Percentiles rank a stretch among this genome's conserved stretches.
phyloP scores from a whole-genome alignment of 495 filamentous ascomycete species.

The Neurospora sp. region DNA sequence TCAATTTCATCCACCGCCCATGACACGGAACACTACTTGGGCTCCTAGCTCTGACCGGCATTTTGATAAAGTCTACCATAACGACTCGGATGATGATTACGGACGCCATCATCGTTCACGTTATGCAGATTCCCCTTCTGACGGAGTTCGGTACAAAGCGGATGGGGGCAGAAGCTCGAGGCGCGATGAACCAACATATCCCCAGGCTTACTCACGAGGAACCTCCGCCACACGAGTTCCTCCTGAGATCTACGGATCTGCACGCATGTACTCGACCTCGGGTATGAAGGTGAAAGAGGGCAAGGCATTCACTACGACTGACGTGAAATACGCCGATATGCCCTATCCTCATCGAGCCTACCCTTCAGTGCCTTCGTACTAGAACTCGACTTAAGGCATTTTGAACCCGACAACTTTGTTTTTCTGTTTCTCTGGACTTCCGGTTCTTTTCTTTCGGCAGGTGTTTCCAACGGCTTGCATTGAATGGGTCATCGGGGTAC shows the following conservation, averaged over 20 bases:
- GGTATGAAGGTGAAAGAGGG: conserved; percentile 17
- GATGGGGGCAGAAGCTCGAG: neutral
- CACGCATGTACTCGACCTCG: neutral
- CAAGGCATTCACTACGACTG: conserved; percentile 7
- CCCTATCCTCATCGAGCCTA: conserved; percentile 1
- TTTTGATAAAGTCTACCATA: conserved; percentile 7
- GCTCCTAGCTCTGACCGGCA: neutral
- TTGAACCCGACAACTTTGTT: neutral
- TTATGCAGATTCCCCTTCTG: neutral
- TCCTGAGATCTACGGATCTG: neutral
- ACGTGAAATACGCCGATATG: conserved; percentile 14
- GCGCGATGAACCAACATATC: neutral
- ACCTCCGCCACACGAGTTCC: neutral
- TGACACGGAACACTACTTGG: conserved; percentile 18
- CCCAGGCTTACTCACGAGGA: neutral
- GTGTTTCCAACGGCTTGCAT: conserved; percentile 1
- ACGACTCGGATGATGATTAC: conserved; percentile 23
- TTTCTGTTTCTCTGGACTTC: neutral
- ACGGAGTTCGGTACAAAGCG: neutral
- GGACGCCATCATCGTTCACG: conserved; percentile 6
- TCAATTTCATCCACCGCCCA: conserved; percentile 5
- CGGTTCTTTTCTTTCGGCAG: neutral
- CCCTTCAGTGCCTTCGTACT: neutral
- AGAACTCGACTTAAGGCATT: neutral
- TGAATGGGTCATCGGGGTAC: neutral